Evolutionary conservation across 352 stramenopile species (phyloP).

Genomic region (Globisporangium lucens): DNA sequence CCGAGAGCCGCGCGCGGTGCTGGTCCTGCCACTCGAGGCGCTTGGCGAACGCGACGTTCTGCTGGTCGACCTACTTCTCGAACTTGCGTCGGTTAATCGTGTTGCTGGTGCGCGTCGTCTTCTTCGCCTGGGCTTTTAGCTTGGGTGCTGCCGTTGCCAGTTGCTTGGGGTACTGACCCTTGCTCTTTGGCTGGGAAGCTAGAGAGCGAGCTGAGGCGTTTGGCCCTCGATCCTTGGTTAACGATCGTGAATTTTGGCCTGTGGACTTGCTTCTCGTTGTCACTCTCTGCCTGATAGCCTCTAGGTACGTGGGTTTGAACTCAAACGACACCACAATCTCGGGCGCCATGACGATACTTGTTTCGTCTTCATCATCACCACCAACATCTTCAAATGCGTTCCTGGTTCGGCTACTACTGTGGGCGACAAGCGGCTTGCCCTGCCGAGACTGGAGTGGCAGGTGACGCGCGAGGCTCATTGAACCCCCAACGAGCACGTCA

Average conservation of each 20-base stretch:
- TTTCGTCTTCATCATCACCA: not conserved
- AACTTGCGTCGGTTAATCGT: conserved; percentile 52
- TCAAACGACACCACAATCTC: conserved; percentile 40
- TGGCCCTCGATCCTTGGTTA: not conserved
- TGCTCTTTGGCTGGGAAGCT: conserved; percentile 9
- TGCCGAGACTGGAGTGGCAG: conserved; percentile 39
- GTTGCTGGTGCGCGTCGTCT: conserved; percentile 37
- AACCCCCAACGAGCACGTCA: conserved; percentile 23
- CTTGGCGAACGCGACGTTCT: conserved; percentile 62
- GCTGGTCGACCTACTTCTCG: conserved; percentile 48
- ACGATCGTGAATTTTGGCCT: not conserved
- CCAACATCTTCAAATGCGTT: not conserved
- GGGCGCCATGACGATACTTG: not conserved
- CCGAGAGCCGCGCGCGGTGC: conserved; percentile 24
- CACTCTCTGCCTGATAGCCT: conserved; percentile 2
- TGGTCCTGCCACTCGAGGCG: conserved; percentile 36
- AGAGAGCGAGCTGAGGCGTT: not conserved
- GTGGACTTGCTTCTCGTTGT: not conserved
- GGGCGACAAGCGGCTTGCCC: conserved; percentile 23
- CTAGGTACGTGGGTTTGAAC: conserved; percentile 35
- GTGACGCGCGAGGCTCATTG: conserved; percentile 21
- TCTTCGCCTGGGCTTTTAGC: not conserved
- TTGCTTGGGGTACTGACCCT: not conserved
- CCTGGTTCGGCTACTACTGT: conserved; percentile 5
- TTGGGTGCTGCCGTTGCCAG: not conserved